These are phyloP conservation scores for Ophiostoma ips DNA, from an alignment of 2,329 filamentous ascomycete species.

Conservation along the genomic window DNA sequence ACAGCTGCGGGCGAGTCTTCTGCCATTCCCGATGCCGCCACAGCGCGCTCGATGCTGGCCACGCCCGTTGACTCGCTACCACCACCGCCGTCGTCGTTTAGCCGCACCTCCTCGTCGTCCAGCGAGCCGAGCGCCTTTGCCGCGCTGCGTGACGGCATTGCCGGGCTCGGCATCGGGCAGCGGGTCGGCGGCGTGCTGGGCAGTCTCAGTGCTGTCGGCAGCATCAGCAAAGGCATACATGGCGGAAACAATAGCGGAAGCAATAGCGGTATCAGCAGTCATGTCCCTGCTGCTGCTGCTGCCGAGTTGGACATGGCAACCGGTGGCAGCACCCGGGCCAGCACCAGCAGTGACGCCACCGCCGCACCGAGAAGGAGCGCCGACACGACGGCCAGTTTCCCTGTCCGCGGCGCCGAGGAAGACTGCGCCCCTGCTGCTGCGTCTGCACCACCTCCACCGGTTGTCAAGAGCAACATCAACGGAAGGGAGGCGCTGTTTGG, in stretches of 20 bases:
- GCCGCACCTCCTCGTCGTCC: slow-evolving; percentile 9
- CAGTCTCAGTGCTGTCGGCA: slow-evolving; percentile 9
- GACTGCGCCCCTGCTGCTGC: background rate
- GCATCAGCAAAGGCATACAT: slow-evolving; percentile 1
- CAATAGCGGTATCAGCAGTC: background rate
- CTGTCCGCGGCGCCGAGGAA: too few relatives aligned
- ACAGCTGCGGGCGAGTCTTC: background rate
- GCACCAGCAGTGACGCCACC: too few relatives aligned
- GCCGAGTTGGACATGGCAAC: background rate
- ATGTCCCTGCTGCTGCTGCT: background rate
- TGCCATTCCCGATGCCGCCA: background rate
- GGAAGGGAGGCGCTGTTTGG: slow-evolving; percentile 9
- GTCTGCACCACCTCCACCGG: background rate
- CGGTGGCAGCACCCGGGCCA: background rate
- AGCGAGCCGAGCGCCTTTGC: slow-evolving; percentile 13
- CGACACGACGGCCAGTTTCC: too few relatives aligned
- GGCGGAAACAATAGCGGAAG: slow-evolving; percentile 8
- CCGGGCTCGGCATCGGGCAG: slow-evolving; percentile 13
- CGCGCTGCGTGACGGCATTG: slow-evolving; percentile 14
- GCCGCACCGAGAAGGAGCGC: too few relatives aligned
- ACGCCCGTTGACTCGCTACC: slow-evolving; percentile 1
- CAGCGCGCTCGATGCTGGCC: slow-evolving; percentile 12
- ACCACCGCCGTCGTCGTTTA: slow-evolving; percentile 3
- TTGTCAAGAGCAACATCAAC: slow-evolving; percentile 4
- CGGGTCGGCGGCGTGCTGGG: slow-evolving; percentile 15